These are phyloP conservation scores for Afroboletus lepidellus DNA, from an alignment of 1,284 basidiomycete genomes.

Conservation along the genomic window DNA sequence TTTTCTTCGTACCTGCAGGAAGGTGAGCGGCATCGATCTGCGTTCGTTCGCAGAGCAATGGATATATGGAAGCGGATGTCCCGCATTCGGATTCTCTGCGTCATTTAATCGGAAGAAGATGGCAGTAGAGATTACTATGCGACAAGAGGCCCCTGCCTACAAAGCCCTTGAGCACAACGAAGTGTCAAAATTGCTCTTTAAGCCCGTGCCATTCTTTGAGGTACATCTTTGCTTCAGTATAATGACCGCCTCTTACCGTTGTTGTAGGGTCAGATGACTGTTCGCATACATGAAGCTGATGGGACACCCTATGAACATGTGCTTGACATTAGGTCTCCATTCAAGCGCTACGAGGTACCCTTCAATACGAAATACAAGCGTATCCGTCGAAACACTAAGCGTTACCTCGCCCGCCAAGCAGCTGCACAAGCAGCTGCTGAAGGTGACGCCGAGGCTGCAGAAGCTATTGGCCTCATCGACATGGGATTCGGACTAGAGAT, in stretches of 20 bases:
- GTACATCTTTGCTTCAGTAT: slow-evolving; percentile 36
- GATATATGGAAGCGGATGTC: slow-evolving; percentile 98
- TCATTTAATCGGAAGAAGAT: slow-evolving; percentile 98
- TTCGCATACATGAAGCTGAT: slow-evolving; percentile 98
- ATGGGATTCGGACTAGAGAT: slow-evolving; percentile 94
- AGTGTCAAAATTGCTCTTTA: slow-evolving; percentile 64
- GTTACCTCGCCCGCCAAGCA: slow-evolving; percentile 90
- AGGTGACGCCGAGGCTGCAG: slow-evolving; percentile 85
- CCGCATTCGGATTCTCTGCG: slow-evolving; percentile 85
- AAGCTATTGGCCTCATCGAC: slow-evolving; percentile 92
- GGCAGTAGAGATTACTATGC: slow-evolving; percentile 93
- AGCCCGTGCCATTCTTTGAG: slow-evolving; percentile 88
- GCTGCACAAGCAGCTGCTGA: slow-evolving; percentile 92
- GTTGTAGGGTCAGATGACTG: slow-evolving; percentile 89
- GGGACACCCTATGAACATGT: slow-evolving; percentile 99
- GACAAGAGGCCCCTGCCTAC: slow-evolving; percentile 82
- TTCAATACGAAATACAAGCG: slow-evolving; percentile 99
- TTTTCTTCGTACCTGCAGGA: slow-evolving; percentile 91
- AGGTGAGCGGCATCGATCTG: slow-evolving; percentile 89
- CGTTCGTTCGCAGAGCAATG: slow-evolving; percentile 94
- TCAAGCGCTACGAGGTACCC: slow-evolving; percentile 94
- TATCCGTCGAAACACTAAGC: slow-evolving; percentile 90
- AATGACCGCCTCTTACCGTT: slow-evolving; percentile 7
- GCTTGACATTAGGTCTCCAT: slow-evolving; percentile 82
- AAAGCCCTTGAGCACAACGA: slow-evolving; percentile 68